phyloP scores from a whole-genome alignment of 2,329 filamentous ascomycete species.

The Botryotinia calthae region DNA sequence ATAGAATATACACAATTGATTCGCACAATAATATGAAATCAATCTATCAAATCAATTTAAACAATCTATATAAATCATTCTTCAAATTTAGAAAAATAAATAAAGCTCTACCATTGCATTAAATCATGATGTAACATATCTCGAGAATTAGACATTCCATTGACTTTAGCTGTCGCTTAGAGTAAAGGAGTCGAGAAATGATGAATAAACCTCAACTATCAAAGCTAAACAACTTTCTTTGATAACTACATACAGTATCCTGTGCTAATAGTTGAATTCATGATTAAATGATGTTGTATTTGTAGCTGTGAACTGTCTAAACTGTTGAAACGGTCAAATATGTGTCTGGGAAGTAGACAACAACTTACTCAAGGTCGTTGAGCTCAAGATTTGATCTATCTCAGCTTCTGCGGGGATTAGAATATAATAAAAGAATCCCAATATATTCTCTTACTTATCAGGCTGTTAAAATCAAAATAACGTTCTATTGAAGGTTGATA shows the following conservation, averaged over 20 bases:
- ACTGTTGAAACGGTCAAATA: not conserved
- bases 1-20: not conserved
- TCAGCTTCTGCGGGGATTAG: no score
- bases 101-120: accelerated
- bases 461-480: no score
- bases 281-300: not conserved
- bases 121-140: not conserved
- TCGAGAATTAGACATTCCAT: not conserved
- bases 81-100: no score
- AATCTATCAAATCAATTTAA: no score
- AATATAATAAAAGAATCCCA: no score
- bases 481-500: not conserved
- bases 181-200: constrained; percentile 5
- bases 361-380: not conserved
- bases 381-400: not conserved
- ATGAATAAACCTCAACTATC: not conserved
- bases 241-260: accelerated
- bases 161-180: not conserved
- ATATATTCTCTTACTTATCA: no score
- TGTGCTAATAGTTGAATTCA: accelerated
- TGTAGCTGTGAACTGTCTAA: accelerated
- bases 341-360: not conserved
- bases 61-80: no score
- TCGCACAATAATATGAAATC: no score
- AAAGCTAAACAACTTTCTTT: not conserved